A percentile compares a stretch with the other conserved stretches of the same genome.
phyloP scores from a whole-genome alignment of 768 basidiomycete genomes.

The Mycena vitilis region DNA sequence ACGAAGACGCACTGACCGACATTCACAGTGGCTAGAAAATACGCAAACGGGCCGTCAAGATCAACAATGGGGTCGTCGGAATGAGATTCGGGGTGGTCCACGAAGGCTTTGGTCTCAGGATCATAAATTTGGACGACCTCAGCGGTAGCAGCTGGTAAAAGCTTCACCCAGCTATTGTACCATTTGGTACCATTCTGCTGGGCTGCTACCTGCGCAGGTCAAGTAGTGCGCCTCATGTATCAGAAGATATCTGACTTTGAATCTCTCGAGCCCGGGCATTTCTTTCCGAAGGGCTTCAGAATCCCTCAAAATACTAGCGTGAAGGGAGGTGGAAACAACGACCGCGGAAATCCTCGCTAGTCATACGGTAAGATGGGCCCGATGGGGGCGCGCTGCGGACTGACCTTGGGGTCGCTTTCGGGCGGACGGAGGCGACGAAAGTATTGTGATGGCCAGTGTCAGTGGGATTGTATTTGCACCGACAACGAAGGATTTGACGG shows the following conservation, averaged over 20 bases:
- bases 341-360: conserved; percentile 71
- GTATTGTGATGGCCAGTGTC: conserved; percentile 64
- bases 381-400: not conserved
- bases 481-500: conserved; percentile 64
- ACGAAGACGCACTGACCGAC: conserved; percentile 83
- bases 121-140: conserved; percentile 72
- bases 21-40: conserved; percentile 86
- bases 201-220: conserved; percentile 71
- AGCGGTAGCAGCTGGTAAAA: conserved; percentile 59
- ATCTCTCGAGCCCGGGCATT: conserved; percentile 77
- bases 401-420: conserved; percentile 38
- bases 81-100: conserved; percentile 50
- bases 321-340: conserved; percentile 87
- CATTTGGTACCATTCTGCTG: conserved; percentile 77
- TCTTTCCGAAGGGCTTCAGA: conserved; percentile 79
- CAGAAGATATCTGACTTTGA: conserved; percentile 7
- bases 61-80: conserved; percentile 51
- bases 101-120: conserved; percentile 59
- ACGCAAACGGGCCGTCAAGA: conserved; percentile 83
- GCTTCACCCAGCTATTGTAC: conserved; percentile 70
- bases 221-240: not conserved
- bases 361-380: not conserved
- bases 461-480: conserved; percentile 54
- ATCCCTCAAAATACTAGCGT: conserved; percentile 86
- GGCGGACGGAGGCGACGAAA: conserved; percentile 47